Base-by-base conservation (phyloP, 345 rosid genomes). In the Linum usitatissimum region DNA sequence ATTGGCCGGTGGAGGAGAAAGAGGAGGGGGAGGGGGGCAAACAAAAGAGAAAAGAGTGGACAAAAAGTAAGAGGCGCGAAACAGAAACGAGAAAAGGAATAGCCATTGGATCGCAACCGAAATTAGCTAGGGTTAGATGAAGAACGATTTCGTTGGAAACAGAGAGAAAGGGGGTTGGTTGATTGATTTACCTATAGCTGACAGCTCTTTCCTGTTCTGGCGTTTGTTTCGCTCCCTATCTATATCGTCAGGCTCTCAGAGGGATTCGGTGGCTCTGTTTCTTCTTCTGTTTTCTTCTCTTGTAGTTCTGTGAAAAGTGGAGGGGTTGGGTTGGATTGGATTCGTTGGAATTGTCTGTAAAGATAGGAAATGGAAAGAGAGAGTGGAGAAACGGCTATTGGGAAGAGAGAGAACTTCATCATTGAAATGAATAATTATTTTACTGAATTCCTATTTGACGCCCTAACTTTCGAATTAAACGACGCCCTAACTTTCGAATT, bases 71-170 rank as follows among this genome's bases (percentile, higher is more conserved):
- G 51, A 45, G 15, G 51, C 17, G 51, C 14, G 51, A 10, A 45
- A 45, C 51, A 45, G 15, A 40, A 40, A 7, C 48, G 48, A 23
- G 28, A 23, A 23, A 23, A 40, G 48, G 48, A 40, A 40, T 40
- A 57, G 62, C 42, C n/a, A 20, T 9, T 15, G 63, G 57, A 62
- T 57, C 55, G 34, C 21, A 31, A 63, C 59, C 67, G 72, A 69
- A 69, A 48, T 45, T 61, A 23, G 28, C 28, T 23, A 63, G 39
- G 64, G 72, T 34, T 34, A 15, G 13, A 9, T 0, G 72, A 45
- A 17, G 7, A 48, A 57, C 56, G 59, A 34, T 55, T 23, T 34
- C 48, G 59, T 36, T 20, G 48, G 39, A n/a, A 40, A 55, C 42
- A 39, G n/a, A 23, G 13, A 20, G 36, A 48, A 10, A 63, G 3